Evolutionary conservation across 331 rosid species (phyloP), one percentile per base, ranked within the genome.

Genomic region (Quercus phellos): DNA sequence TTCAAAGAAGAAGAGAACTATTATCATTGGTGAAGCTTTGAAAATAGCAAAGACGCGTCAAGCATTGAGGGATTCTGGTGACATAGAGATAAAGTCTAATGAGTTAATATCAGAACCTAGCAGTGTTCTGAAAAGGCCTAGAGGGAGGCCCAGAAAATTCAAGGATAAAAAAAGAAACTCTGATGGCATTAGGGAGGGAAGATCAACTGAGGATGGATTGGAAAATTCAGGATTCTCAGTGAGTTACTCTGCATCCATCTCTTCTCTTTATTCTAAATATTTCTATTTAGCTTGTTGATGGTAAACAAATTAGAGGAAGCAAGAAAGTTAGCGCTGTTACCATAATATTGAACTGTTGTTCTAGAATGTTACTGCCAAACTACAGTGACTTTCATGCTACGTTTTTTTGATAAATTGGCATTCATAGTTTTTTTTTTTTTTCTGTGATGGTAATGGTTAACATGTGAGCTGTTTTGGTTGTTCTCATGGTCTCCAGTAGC

Each of bases 121-220:
- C 43, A 68, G 56, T 22, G 69, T 50, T 59, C 79, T 43, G 68
- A 83, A 77, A 73, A 79, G 84, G 70, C 74, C 82, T 46, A 81
- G 86, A 63, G 87, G 73, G 80, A 81, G 88, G 76, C 79, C 85
- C 63, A 75, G 68, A 80, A 77, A 55, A 75, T 79, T 81, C 34
- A 55, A 53, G 54, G 66, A 46, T 3, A 74, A 35, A 63, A 75
- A 32, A 43, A 53, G 53, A 60, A 51, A 55, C 74, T 46, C 70
- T 78, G 74, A 50, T 51, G 78, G 34, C 78, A 68, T 64, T 73
- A 70, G 51, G 67, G 64, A 24, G 54, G 85, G 70, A 70, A 78
- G 76, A 71, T 60, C 83, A 19, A 7, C 67, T 53, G 68, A 72
- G 60, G 46, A 21, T 53, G 80, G 69, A 73, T 77, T 24, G 12